Base-by-base conservation (phyloP, 495 filamentous ascomycete genomes). In the Penicillium arizonense region DNA sequence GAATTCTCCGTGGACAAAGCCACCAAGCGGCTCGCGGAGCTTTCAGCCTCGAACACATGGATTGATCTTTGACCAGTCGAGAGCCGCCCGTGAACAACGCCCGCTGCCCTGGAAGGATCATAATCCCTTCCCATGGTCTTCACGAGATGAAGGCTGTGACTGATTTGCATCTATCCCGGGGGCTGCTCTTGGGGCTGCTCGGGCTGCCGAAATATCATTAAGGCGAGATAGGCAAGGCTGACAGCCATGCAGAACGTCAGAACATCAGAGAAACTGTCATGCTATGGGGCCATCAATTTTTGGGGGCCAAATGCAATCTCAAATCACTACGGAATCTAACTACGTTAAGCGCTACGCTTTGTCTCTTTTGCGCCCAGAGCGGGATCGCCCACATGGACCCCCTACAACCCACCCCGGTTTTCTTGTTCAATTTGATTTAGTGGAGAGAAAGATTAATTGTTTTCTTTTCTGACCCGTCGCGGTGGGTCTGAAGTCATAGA, bases 11-110 rank as follows among this genome's bases (percentile, higher is more conserved):
- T 45, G 34, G 32, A 36, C 54, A 52, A 55, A 57, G 50, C 53
- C 56, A 61, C 44, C 43, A 43, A 48, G 48, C 59, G 41, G 52
- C 55, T 55, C 60, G 59, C 55, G 60, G 59, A 39, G 24, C 44
- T 55, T 61, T 64, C 63, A 66, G 63, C 63, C 63, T 66, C 63
- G 11, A 38, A 32, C 44, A 32, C 34, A n/a, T 39, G 26, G 53
- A 28, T 47, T 18, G 28, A 34, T 11, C 52, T 38, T 16, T 37
- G 28, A 48, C 63, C 63, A 66, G 61, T 66, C 55, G 44, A 59
- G 57, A 64, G 50, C 57, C 61, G 61, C 63, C 55, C 36, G 12
- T n/a, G 35, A 47, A 32, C 20, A 41, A 43, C 13, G 24, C 40
- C 49, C 28, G 26, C 47, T 39, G 44, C 24, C 24, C 16, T 38